phyloP scores from a whole-genome alignment of 1,284 basidiomycete genomes.

The Tilletia horrida region DNA sequence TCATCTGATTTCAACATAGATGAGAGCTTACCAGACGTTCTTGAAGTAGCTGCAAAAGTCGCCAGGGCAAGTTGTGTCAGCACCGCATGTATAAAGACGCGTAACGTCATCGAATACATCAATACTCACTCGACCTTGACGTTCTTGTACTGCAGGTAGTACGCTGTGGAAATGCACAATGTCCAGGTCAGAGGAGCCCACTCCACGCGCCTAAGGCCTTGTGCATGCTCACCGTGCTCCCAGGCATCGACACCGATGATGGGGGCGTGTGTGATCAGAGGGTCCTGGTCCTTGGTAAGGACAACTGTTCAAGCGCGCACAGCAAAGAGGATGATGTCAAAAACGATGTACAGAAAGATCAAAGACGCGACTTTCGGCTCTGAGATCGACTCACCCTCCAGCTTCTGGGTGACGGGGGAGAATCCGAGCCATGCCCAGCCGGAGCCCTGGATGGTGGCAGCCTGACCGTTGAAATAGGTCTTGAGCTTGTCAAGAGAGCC shows the following conservation, averaged over 20 bases:
- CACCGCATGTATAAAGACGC: neutral
- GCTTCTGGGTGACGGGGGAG: constrained; percentile 60
- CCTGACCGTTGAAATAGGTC: constrained; percentile 77
- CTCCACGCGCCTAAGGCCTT: neutral
- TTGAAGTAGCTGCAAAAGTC: constrained; percentile 14
- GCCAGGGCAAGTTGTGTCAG: neutral
- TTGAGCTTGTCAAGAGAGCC: constrained; percentile 74
- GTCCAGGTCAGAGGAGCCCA: neutral
- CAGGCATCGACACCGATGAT: constrained; percentile 96
- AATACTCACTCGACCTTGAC: constrained; percentile 14
- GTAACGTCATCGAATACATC: neutral
- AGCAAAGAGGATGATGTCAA: neutral
- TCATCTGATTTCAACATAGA: too few species aligned
- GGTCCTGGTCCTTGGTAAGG: constrained; percentile 95
- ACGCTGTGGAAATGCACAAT: constrained; percentile 22
- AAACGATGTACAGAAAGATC: too few species aligned
- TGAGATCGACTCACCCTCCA: constrained; percentile 66
- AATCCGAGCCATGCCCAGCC: constrained; percentile 89
- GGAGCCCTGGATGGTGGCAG: constrained; percentile 91
- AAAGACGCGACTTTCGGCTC: constrained; percentile 5
- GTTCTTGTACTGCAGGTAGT: constrained; percentile 54
- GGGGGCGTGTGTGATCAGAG: constrained; percentile 77
- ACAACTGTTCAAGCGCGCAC: constrained; percentile 55
- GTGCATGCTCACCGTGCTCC: constrained; percentile 65
- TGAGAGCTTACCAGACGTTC: constrained; percentile 15